Evolutionary conservation across 139 green algal genomes (phyloP), one percentile per base, ranked within the genome.

Genomic region (Picochlorum sp.): DNA sequence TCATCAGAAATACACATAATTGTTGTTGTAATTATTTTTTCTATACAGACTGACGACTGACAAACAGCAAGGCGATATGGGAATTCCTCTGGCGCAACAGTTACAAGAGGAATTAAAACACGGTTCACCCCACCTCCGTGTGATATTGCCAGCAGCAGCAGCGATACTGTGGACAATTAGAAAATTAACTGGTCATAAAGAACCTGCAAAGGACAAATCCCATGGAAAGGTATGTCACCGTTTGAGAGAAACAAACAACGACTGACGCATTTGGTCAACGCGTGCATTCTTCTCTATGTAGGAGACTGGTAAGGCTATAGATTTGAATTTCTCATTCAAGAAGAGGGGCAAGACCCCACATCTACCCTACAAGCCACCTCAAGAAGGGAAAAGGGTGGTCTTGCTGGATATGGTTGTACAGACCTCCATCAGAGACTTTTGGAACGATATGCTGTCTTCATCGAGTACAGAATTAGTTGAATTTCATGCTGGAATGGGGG

Each of bases 401-500:
- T 51, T 75, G 45, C 51, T 75, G 15, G 60, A 69, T 49, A 56
- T 59, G 16, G 50, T 45, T 24, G 10, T 75, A 23, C 45, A 57
- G 6, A 26, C 54, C 6, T 34, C 57, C 15, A 28, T 72, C 4
- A 16, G 23, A 7, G 49, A 60, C 4, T 30, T 71, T 15, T 75
- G 69, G 69, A 62, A 49, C 11, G 38, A 66, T 28, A 37, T 71
- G 10, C 65, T 75, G 26, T 44, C 45, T 28, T 30, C 15, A 20
- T 9, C 24, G 6, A 51, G 30, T 26, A 20, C 2, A n/a, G 24
- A 66, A 30, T 45, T 75, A 18, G 52, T 26, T 4, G 54, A 60
- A 37, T 75, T 75, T 41, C 69, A 75, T 54, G 16, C 23, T 9
- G 16, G 21, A n/a, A 16, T 71, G 52, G 69, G 62, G 3, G 69